These are phyloP conservation scores for Emericellopsis atlantica DNA, from an alignment of 2,329 filamentous ascomycete genomes.

Conservation along the genomic window DNA sequence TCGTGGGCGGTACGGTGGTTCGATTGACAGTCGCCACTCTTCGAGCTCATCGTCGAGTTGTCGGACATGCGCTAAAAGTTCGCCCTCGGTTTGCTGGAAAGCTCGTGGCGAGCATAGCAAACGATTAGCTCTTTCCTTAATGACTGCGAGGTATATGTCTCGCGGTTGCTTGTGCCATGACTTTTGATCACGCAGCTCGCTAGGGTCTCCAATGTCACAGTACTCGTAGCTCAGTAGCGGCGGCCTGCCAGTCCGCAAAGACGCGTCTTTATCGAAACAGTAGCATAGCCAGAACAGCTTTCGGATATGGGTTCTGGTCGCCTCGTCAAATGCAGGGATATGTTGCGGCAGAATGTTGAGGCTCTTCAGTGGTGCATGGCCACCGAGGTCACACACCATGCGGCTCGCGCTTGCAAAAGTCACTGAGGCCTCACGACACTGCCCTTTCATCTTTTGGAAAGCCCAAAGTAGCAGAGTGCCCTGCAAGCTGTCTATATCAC, in stretches of 20 bases:
- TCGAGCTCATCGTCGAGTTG: slow-evolving; percentile 18
- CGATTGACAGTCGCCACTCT: slow-evolving; percentile 14
- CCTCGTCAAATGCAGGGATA: slow-evolving; percentile 1
- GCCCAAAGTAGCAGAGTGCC: slow-evolving; percentile 4
- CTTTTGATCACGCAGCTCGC: background rate
- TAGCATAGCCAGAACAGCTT: slow-evolving; percentile 4
- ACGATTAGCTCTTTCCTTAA: slow-evolving; percentile 10
- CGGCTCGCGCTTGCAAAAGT: slow-evolving; percentile 5
- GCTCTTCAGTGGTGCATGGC: background rate
- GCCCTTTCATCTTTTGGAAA: slow-evolving; percentile 1
- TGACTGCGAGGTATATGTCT: slow-evolving; percentile 1
- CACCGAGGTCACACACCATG: slow-evolving; percentile 5
- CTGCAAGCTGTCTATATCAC: slow-evolving; percentile 5
- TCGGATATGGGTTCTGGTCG: slow-evolving; percentile 1
- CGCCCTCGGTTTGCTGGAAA: slow-evolving; percentile 8
- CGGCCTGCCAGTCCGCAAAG: slow-evolving; percentile 3
- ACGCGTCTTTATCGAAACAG: slow-evolving; percentile 5
- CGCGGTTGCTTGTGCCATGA: slow-evolving; percentile 1
- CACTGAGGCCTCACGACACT: background rate
- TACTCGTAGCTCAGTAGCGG: slow-evolving; percentile 3
- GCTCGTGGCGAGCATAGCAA: slow-evolving; percentile 9
- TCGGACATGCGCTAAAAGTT: slow-evolving; percentile 12
- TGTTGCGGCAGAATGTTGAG: slow-evolving; percentile 1
- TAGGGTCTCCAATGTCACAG: slow-evolving; percentile 1
- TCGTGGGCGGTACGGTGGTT: slow-evolving; percentile 1